Evolutionary conservation across 805 yeast species (phyloP).

Genomic region (Yarrowia sp.): DNA sequence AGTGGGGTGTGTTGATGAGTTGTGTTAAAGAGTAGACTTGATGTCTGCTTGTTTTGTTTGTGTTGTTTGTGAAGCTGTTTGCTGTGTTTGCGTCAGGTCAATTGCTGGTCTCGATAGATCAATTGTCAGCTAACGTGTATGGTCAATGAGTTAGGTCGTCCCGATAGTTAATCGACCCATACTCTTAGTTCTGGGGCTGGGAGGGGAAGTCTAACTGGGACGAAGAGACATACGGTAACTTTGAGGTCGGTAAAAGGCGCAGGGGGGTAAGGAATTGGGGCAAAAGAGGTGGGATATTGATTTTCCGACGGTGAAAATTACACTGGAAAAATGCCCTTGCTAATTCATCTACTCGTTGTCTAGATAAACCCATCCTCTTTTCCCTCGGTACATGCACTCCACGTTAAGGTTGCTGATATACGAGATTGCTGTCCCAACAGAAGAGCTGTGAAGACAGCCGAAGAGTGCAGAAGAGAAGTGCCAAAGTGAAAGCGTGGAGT

Average conservation of each 20-base stretch:
- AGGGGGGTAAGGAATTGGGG: neutral
- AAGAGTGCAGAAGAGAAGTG: neutral
- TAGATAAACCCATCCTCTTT: neutral
- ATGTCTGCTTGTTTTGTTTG: neutral
- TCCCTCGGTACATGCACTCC: neutral
- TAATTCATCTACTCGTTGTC: neutral
- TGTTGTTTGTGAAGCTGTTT: neutral
- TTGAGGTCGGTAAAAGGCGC: neutral
- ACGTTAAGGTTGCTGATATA: conserved; percentile 20
- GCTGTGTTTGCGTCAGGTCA: neutral
- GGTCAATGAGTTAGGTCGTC: neutral
- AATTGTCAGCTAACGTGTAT: neutral
- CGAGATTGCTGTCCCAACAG: conserved; percentile 35
- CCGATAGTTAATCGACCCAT: conserved; percentile 1
- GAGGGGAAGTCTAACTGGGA: conserved; percentile 28
- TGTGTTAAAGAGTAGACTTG: neutral
- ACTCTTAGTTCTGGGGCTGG: conserved; percentile 11
- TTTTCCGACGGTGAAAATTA: neutral
- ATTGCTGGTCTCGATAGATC: neutral
- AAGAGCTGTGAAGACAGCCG: neutral
- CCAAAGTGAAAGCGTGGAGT: neutral
- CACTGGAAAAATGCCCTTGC: neutral
- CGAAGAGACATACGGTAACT: conserved; percentile 17
- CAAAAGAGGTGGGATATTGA: neutral
- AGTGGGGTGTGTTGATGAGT: neutral